Percentiles rank a stretch among this genome's conserved stretches.
Conservation (phyloP, 1,284 basidiomycete species). For the Pascua sp. region DNA sequence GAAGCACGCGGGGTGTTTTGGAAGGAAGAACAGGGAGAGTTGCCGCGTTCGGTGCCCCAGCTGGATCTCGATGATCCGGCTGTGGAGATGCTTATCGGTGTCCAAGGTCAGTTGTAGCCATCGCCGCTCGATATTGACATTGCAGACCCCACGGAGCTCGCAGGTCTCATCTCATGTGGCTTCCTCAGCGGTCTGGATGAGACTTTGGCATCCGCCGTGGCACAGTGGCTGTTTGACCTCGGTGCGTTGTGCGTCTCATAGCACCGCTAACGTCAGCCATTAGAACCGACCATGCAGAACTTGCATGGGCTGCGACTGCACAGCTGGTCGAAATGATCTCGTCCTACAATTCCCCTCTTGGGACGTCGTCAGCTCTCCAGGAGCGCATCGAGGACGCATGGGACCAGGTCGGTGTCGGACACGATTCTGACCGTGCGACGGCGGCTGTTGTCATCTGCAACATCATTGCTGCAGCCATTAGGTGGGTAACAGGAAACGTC, state of each 20-base stretch:
- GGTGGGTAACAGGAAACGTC: neutral
- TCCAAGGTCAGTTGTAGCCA: neutral
- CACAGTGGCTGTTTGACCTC: constrained; percentile 3
- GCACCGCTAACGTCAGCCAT: constrained; percentile 2
- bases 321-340: neutral
- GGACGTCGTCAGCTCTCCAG: neutral
- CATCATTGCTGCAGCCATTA: neutral
- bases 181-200: neutral
- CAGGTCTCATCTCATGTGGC: neutral
- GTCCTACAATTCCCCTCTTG: neutral
- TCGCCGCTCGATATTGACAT: neutral
- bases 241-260: neutral
- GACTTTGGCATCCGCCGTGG: no score
- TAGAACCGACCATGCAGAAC: neutral
- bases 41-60: neutral
- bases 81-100: neutral
- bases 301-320: neutral
- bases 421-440: neutral
- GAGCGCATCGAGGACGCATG: neutral
- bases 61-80: neutral
- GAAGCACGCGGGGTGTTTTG: constrained; percentile 3
- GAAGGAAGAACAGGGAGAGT: neutral
- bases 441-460: neutral
- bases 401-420: neutral
- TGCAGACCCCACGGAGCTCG: neutral